A percentile compares a stretch with the other conserved stretches of the same genome.
Evolutionary conservation across 164 flowering plant genomes (phyloP).

Genomic region (Litsea cubeba): DNA sequence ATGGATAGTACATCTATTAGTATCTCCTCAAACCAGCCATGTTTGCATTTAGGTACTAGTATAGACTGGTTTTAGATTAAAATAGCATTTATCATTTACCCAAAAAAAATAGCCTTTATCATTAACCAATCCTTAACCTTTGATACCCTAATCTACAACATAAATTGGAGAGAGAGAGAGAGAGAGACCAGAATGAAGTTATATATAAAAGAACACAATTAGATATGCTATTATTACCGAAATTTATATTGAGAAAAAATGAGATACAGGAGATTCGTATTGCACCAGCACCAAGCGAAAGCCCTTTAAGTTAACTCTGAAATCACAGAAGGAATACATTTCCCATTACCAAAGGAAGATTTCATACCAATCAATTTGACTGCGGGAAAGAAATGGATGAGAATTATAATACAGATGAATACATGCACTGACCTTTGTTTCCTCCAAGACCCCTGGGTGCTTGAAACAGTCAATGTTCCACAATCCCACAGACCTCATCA

Average conservation of each 20-base stretch:
- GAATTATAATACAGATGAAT: not conserved
- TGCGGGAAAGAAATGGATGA: not conserved
- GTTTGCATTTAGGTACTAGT: no score
- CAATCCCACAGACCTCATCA: slow-evolving; percentile 71
- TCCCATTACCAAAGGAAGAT: not conserved
- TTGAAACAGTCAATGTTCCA: slow-evolving; percentile 88
- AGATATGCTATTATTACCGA: not conserved
- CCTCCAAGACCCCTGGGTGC: slow-evolving; percentile 25
- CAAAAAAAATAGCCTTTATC: no score
- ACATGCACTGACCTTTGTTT: slow-evolving; percentile 18
- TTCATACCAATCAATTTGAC: not conserved
- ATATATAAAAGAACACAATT: no score
- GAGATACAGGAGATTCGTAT: not conserved
- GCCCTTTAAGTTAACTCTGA: not conserved
- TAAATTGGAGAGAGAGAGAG: no score
- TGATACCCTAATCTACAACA: no score
- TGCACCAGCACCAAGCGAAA: not conserved
- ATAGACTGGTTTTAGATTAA: no score
- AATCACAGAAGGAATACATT: not conserved
- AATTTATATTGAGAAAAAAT: no score
- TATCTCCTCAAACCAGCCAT: no score
- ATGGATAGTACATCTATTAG: no score
- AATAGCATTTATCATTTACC: no score
- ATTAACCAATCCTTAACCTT: no score
- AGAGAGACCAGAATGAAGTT: no score